Conservation (phyloP, 2,329 filamentous ascomycete genomes). For the Alternaria ventricosa region DNA sequence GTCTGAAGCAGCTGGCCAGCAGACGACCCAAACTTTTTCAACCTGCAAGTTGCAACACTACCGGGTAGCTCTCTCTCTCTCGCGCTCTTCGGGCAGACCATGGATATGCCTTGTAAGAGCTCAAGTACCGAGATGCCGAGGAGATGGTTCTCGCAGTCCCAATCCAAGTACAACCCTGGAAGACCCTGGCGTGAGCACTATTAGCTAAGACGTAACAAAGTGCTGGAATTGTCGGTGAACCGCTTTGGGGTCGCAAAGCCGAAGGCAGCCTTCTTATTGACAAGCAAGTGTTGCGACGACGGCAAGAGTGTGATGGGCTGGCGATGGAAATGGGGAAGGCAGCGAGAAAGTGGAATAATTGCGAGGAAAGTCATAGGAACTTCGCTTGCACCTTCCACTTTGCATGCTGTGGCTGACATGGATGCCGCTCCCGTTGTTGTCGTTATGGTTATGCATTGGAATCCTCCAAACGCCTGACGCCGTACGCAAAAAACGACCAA, state of each 20-base stretch:
- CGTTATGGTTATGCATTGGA: background rate
- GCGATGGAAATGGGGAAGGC: background rate
- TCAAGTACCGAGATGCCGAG: constrained; percentile 3
- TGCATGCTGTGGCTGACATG: background rate
- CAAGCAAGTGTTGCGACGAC: background rate
- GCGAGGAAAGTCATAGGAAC: background rate
- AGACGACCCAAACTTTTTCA: background rate
- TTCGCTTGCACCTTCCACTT: background rate
- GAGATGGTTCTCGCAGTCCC: background rate
- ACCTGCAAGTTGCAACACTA: background rate
- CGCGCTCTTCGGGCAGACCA: background rate
- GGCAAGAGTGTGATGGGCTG: background rate
- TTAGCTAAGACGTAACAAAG: background rate
- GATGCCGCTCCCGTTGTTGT: background rate
- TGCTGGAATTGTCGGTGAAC: background rate
- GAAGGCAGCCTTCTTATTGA: background rate
- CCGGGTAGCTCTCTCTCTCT: background rate
- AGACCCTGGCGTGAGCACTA: background rate
- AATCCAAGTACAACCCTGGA: background rate
- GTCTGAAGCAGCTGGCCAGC: background rate
- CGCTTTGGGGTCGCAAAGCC: background rate
- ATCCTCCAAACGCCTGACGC: background rate
- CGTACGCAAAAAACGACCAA: background rate
- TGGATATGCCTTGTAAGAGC: background rate
- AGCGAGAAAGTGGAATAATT: background rate